Evolutionary conservation across 192 early-diverging fungal genomes (phyloP).

Genomic region (Coemansia sp.): DNA sequence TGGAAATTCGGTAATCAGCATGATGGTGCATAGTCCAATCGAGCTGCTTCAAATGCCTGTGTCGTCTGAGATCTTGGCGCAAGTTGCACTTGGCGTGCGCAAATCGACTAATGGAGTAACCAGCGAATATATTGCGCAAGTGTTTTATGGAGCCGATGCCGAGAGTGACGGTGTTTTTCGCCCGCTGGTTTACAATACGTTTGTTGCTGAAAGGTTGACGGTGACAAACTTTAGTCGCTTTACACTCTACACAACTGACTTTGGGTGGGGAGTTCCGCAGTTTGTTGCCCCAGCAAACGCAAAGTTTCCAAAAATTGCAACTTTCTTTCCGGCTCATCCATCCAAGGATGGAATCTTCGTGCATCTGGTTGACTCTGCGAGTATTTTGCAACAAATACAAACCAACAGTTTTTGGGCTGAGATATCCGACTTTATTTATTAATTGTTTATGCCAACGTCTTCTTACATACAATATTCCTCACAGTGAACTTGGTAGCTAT

Average conservation of each 20-base stretch:
- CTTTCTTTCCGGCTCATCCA: neutral
- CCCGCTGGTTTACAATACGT: neutral
- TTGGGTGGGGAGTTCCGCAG: slow-evolving; percentile 15
- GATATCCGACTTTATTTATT: too few relatives aligned
- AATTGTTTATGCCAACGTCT: too few relatives aligned
- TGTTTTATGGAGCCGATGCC: neutral
- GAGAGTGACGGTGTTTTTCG: neutral
- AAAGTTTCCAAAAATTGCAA: too few relatives aligned
- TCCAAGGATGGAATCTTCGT: too few relatives aligned
- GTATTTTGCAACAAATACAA: too few relatives aligned
- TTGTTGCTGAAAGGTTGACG: neutral
- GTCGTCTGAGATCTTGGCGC: neutral
- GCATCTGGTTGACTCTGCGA: too few relatives aligned
- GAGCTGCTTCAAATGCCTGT: slow-evolving; percentile 8
- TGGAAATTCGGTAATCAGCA: neutral
- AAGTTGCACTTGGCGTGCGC: neutral
- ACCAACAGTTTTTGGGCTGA: too few relatives aligned
- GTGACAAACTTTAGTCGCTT: neutral
- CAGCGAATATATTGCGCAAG: slow-evolving; percentile 8
- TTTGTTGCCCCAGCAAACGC: neutral
- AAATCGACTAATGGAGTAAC: neutral
- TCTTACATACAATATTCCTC: too few relatives aligned
- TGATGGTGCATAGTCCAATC: neutral
- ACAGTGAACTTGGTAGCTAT: too few relatives aligned
- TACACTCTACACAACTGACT: slow-evolving; percentile 1